phyloP scores from a whole-genome alignment of 2,329 filamentous ascomycete genomes.

The Sporothrix pallida region DNA sequence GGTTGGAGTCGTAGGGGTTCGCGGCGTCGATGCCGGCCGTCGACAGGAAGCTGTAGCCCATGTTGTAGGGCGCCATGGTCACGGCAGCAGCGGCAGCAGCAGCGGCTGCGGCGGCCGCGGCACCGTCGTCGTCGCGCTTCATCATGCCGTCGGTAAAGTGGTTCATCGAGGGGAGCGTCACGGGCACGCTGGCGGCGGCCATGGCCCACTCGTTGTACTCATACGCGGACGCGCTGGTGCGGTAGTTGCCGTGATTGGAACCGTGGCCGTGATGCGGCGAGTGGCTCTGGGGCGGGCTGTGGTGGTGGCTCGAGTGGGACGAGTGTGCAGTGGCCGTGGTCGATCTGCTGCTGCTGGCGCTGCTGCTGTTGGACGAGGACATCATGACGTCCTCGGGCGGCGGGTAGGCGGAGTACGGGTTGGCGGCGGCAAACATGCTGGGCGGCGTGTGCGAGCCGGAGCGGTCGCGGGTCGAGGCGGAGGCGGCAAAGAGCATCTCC shows the following conservation, averaged over 20 bases:
- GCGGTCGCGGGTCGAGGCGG: slow-evolving; percentile 8
- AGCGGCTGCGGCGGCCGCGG: background rate
- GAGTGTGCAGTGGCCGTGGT: background rate
- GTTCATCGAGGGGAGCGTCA: slow-evolving; percentile 68
- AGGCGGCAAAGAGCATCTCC: slow-evolving; percentile 66
- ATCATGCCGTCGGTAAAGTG: slow-evolving; percentile 67
- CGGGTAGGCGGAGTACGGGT: slow-evolving; percentile 68
- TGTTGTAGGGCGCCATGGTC: slow-evolving; percentile 68
- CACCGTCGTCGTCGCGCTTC: slow-evolving; percentile 64
- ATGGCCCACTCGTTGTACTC: slow-evolving; percentile 62
- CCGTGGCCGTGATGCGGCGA: background rate
- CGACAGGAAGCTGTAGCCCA: slow-evolving; percentile 70
- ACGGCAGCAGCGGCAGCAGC: slow-evolving; percentile 48
- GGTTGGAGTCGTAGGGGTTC: slow-evolving; percentile 69
- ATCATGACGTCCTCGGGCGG: slow-evolving; percentile 67
- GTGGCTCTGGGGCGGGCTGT: slow-evolving; percentile 35
- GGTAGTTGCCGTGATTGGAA: background rate
- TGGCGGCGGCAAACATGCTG: slow-evolving; percentile 53
- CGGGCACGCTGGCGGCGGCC: slow-evolving; percentile 54
- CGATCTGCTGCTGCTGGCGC: slow-evolving; percentile 38
- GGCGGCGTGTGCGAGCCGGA: slow-evolving; percentile 74
- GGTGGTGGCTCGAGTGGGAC: slow-evolving; percentile 38
- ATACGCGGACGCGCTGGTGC: slow-evolving; percentile 42
- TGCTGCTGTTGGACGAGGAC: slow-evolving; percentile 44
- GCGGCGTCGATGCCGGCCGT: slow-evolving; percentile 67